Base-by-base conservation (phyloP, 2,329 filamentous ascomycete genomes). In the Exophiala mesophila region DNA sequence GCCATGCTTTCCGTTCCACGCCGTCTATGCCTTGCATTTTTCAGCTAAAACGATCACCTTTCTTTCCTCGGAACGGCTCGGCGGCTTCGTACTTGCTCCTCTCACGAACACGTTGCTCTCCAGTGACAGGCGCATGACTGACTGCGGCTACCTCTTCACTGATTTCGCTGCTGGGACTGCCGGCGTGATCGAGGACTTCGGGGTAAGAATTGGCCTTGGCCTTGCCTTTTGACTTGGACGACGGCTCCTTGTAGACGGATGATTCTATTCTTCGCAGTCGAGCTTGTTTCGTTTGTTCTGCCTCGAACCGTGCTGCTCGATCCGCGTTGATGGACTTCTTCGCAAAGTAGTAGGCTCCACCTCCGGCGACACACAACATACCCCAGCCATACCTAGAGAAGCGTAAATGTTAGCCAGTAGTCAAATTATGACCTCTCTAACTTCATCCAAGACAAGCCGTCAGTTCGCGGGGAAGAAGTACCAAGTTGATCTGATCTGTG, bases 301-400 rank as follows among this genome's bases (percentile, higher is more conserved):
- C 80, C 56, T 84, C 77, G 53, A 84, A 78, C 58, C 86, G 80
- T 47, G 78, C 71, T 48, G 78, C 74, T 52, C 90, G 85, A 66
- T 96, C 88, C 55, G 85, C 85, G 63, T 96, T 95, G 76, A 98
- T 94, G 64, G 82, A 83, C 61, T 80, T 77, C 75, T 98, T 98
- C 52, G 92, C 92, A 63, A 96, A 95, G 72, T 86, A 88, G 74
- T 97, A 98, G 59, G 90, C 88, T 51, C 83, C 86, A 53, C 80
- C 92, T 60, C 90, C 92, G 55, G 89, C 88, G 57, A 84, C 74
- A 62, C 89, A 92, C 41, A 97, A 77, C 36, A 88, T 77, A 56
- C 86, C 89, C 92, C 88, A 96, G 60, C 92, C 92, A 60, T 90
- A 71, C 85, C 88, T 94, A 52, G 16, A 12, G 21, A 10, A 32